Evolutionary conservation across 2,329 filamentous ascomycete species (phyloP), one percentile per base, ranked within the genome.

Genomic region (Botrytis galanthina): DNA sequence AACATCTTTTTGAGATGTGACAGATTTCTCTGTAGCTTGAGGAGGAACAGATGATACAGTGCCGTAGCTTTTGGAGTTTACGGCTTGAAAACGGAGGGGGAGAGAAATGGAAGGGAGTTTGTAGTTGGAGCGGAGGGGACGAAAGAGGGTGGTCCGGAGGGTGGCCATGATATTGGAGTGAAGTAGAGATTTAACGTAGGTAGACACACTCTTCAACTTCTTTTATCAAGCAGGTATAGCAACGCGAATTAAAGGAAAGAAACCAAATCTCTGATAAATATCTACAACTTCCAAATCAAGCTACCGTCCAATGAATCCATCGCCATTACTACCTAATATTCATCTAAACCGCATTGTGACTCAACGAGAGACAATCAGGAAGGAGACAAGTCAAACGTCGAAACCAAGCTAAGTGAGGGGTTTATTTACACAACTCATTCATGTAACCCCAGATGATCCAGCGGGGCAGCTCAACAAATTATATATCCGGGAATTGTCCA

Each of bases 41-140:
- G 37, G 51, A 51, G 69, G 69, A 71, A 71, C 18, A 6, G 69
- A 71, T 71, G 69, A 71, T 10, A 71, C 69, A 18, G 59, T 63
- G 9, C 69, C 69, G 39, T 71, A 71, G n/a, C 12, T 48, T 54
- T n/a, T 62, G 10, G 69, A 35, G 9, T 35, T 48, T 35, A n/a
- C 37, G 6, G 8, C 2, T 26, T 32, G 48, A 6, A 18, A 18
- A 26, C 35, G 35, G 16, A 54, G 35, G 4, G 26, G 20, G 1
- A 29, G n/a, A 6, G 48, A 22, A 10, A 32, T 14, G 3, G 48
- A 51, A 26, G 35, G 22, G 26, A 68, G 14, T 20, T 61, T 70
- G 14, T 44, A 20, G 16, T 26, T 70, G 54, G 39, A 70, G 12
- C 54, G 54, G 12, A 70, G 39, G 32, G 51, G 20, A 12, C 29